Conservation (phyloP, 305 asterid species). For the Withania somnifera region DNA sequence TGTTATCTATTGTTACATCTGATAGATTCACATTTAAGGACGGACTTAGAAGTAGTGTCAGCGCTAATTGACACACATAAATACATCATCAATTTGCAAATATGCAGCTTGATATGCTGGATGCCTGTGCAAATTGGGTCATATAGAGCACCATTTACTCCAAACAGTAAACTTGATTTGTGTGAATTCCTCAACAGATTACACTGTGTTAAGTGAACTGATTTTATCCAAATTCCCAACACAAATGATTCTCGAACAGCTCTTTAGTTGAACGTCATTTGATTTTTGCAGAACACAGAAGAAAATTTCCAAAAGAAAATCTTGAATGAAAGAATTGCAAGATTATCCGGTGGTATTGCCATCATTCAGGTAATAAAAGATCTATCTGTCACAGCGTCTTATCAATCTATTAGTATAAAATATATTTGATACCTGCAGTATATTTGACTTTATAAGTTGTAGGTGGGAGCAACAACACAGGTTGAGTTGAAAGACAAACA, state of each 20-base stretch:
- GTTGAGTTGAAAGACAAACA: constrained; percentile 78
- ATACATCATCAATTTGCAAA: not conserved
- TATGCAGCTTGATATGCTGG: not conserved
- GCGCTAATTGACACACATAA: not conserved
- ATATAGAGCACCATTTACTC: not conserved
- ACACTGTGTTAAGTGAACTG: not conserved
- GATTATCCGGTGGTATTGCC: constrained; percentile 72
- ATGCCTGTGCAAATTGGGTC: not conserved
- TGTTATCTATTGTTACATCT: not conserved
- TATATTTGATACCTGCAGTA: too few species aligned
- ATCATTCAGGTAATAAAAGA: constrained; percentile 47
- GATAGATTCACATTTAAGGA: not conserved
- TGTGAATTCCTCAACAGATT: not conserved
- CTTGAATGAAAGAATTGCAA: constrained; percentile 69
- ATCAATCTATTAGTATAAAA: not conserved
- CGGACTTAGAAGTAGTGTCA: not conserved
- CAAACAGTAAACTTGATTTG: not conserved
- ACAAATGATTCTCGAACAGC: not conserved
- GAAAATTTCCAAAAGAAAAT: constrained; percentile 67
- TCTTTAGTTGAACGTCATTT: not conserved
- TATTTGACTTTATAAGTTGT: not conserved
- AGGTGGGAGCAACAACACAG: constrained; percentile 81
- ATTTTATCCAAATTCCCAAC: not conserved
- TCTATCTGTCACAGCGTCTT: not conserved
- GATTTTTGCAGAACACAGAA: constrained; percentile 46